Evolutionary conservation across 2,329 filamentous ascomycete genomes (phyloP), one percentile per base, ranked within the genome.

Genomic region (Penicillium sp.): DNA sequence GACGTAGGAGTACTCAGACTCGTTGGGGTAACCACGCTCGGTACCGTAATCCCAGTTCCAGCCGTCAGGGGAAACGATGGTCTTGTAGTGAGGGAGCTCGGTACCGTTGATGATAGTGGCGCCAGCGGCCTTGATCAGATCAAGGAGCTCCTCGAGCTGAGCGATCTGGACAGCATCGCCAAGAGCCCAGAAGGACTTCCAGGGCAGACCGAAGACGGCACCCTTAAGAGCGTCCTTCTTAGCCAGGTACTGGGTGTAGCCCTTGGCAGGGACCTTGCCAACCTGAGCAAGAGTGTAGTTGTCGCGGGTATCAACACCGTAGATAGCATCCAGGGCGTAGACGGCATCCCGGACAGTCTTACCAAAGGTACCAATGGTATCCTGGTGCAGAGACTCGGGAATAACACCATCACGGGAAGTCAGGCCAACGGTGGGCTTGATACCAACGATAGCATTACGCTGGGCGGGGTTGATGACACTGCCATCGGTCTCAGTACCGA

Each of bases 401-500:
- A 92, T 81, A 27, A 87, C 81, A 19, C 79, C 84, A 21, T 75
- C 79, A 16, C 87, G 78, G 9, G 88, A 90, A 0, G 87, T 90
- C 50, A 90, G 72, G 0, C 89, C 89, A 6, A 91, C 86, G 1
- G 88, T 91, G 1, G 89, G 88, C 73, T 91, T 92, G 70, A 92
- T 83, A 3, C 89, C 89, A 1, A 91, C 87, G 2, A 92, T 69
- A 2, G 80, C 82, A 67, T 89, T 90, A 5, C 87, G 78, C 69
- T 88, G 83, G 1, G 89, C 88, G 0, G 90, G 90, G 68, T 85
- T 87, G 67, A 91, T 90, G 16, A 92, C 80, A 73, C 83, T 86
- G 4, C 84, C 88, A 68, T 91, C 88, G 0, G 89, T 91, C 74
- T 92, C 90, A 0, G 89, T 91, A 1, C 89, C 90, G 0, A 92